These are phyloP conservation scores for Pseudocercospora macadamiae DNA, from an alignment of 2,329 filamentous ascomycete species.

Conservation along the genomic window DNA sequence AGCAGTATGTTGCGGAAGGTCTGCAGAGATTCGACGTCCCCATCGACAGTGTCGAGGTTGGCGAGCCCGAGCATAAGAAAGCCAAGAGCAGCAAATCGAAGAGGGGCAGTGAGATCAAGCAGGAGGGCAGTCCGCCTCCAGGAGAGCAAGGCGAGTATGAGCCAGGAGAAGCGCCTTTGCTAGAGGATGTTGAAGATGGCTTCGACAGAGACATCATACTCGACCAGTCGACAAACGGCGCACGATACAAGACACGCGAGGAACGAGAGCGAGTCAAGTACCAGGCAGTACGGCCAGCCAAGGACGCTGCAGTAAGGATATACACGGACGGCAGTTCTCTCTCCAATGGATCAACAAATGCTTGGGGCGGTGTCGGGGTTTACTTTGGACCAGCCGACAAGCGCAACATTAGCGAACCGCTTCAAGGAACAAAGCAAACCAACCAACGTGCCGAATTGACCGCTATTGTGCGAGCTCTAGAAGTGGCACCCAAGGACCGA, in stretches of 20 bases:
- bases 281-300: slow-evolving; percentile 46
- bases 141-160: slow-evolving; percentile 44
- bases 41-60: slow-evolving; percentile 24
- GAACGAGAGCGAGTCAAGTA: slow-evolving; percentile 53
- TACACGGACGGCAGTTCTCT: slow-evolving; percentile 67
- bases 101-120: slow-evolving; percentile 33
- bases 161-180: slow-evolving; percentile 60
- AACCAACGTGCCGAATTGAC: slow-evolving; percentile 97
- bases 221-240: slow-evolving; percentile 56
- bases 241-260: slow-evolving; percentile 59
- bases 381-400: slow-evolving; percentile 62
- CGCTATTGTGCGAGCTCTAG: slow-evolving; percentile 80
- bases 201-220: slow-evolving; percentile 63
- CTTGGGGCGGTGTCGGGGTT: slow-evolving; percentile 64
- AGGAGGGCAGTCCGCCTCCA: slow-evolving; percentile 24
- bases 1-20: slow-evolving; percentile 67
- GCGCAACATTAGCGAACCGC: slow-evolving; percentile 71
- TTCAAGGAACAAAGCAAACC: slow-evolving; percentile 76
- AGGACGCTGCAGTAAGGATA: slow-evolving; percentile 56
- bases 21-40: slow-evolving; percentile 15
- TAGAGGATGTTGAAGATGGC: slow-evolving; percentile 60
- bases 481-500: slow-evolving; percentile 69
- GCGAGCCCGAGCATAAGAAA: slow-evolving; percentile 40
- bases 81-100: slow-evolving; percentile 47
- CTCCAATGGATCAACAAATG: slow-evolving; percentile 58